Base-by-base conservation (phyloP, 352 stramenopile species). In the Phytophthora megakarya region DNA sequence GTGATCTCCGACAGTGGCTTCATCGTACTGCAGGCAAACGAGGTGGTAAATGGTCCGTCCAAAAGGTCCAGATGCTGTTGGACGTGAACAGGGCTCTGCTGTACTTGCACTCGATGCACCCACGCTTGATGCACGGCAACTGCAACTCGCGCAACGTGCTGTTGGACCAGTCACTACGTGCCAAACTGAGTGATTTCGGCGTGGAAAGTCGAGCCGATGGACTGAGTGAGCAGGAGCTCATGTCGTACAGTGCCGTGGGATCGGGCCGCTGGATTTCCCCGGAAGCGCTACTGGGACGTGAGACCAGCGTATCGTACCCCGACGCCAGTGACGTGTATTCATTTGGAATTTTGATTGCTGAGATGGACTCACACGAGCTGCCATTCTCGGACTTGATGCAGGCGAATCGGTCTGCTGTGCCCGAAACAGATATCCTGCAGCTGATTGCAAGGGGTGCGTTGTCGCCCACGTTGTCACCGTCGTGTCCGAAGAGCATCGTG, bases 381-480 rank as follows among this genome's bases (percentile, higher is more conserved):
- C 81, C 81, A 11, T 91, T 91, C 46, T 81, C 80, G 9, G 77
- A 90, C 49, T 61, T 88, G n/a, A 87, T 87, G 78, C 68, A 81
- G 51, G 75, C 78, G 4, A 84, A 88, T 39, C 67, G 66, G 8
- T 73, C 76, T 13, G 75, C 79, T 37, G 64, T 88, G 18, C 76
- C 76, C 0, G 81, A 89, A 61, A 80, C 77, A 15, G 76, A 88
- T 50, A 80, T 91, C 30, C 55, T 89, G 39, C 78, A 89, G 58
- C 56, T 86, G n/a, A 89, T 93, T 60, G 78, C 79, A 5, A 80
- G 75, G 35, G 84, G 84, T 9, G 75, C 78, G 30, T 48, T 91
- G 18, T 78, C 72, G 4, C 84, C 80, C 12, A 86, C 78, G 11
- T 57, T 93, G 19, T 90, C 84, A 0, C 33, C 56, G 1, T 60